Evolutionary conservation across 257 asterid genomes (phyloP).

Genomic region (Linaria vulgaris): DNA sequence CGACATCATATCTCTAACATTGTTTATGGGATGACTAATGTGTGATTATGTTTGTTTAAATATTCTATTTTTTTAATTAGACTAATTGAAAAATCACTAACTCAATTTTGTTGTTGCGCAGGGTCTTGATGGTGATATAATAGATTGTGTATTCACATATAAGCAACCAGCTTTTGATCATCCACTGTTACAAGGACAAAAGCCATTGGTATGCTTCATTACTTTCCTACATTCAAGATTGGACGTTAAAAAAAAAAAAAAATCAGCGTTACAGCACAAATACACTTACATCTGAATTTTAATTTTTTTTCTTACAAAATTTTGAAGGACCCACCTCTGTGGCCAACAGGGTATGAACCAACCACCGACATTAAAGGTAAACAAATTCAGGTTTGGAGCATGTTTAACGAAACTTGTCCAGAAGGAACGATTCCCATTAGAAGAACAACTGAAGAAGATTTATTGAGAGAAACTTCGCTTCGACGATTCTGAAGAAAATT

Average conservation of each 20-base stretch:
- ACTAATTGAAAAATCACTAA: no score
- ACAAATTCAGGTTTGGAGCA: slow-evolving; percentile 68
- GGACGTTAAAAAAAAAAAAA: no score
- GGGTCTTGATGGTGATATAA: slow-evolving; percentile 94
- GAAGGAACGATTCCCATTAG: slow-evolving; percentile 76
- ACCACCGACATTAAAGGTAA: slow-evolving; percentile 39
- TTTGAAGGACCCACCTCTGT: slow-evolving; percentile 74
- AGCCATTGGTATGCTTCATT: slow-evolving; percentile 56
- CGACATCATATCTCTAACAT: no score
- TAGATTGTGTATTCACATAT: slow-evolving; percentile 80
- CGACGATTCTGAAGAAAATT: slow-evolving; percentile 58
- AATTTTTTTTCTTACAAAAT: slow-evolving; percentile 8
- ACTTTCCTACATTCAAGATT: not conserved
- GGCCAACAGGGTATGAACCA: slow-evolving; percentile 59
- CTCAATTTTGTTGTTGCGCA: slow-evolving; percentile 28
- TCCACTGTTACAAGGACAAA: slow-evolving; percentile 74
- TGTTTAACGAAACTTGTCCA: slow-evolving; percentile 73
- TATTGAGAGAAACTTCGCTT: slow-evolving; percentile 67
- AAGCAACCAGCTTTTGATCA: slow-evolving; percentile 93
- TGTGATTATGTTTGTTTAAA: no score
- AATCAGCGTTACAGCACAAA: no score
- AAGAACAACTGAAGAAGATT: slow-evolving; percentile 67
- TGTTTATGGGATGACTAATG: no score
- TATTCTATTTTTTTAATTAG: no score
- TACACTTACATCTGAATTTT: not conserved